phyloP scores from a whole-genome alignment of 1,139 yeast species.

The Suhomyces bribrorum region DNA sequence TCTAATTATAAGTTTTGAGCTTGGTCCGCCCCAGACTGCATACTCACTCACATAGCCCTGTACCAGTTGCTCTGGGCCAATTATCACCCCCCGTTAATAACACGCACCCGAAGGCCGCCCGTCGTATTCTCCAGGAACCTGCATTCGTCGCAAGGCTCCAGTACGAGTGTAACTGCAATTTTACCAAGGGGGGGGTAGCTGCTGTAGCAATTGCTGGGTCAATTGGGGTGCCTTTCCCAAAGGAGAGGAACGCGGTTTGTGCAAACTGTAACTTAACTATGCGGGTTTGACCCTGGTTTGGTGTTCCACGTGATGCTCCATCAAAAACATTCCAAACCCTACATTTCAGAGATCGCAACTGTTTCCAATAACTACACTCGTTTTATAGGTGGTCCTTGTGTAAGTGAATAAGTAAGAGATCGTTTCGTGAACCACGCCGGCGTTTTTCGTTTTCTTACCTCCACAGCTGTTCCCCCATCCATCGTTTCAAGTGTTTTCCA shows the following conservation, averaged over 20 bases:
- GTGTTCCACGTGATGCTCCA: background rate
- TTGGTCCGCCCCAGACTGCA: background rate
- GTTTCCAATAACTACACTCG: background rate
- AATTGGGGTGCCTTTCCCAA: too few species aligned
- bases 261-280: too few species aligned
- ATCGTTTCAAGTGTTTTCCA: too few species aligned
- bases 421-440: too few species aligned
- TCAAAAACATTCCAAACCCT: background rate
- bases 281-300: background rate
- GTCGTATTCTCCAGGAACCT: slow-evolving; percentile 1
- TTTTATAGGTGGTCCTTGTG: background rate
- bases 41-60: background rate
- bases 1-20: background rate
- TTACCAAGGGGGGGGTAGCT: too few species aligned
- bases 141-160: slow-evolving; percentile 1
- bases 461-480: too few species aligned
- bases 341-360: background rate
- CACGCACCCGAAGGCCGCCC: background rate
- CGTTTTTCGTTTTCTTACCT: too few species aligned
- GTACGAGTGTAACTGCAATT: background rate
- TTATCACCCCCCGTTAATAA: background rate
- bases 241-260: too few species aligned
- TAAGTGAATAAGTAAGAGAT: background rate
- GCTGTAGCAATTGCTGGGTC: too few species aligned
- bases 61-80: background rate